Base-by-base conservation (phyloP, 2,329 filamentous ascomycete genomes). In the Sarocladium oryzae region DNA sequence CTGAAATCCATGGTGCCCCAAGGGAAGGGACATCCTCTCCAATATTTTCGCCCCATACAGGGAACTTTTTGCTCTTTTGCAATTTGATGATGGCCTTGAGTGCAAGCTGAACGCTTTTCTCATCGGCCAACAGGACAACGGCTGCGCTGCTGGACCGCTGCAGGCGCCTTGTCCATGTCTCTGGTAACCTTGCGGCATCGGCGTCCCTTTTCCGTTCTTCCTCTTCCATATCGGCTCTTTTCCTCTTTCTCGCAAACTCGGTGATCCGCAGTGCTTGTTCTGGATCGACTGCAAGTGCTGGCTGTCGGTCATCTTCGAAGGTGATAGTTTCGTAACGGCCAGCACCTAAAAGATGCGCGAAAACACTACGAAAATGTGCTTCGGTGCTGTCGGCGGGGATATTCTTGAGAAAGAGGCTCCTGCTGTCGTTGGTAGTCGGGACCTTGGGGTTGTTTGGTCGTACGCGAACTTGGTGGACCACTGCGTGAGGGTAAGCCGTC, bases 361-460 rank as follows among this genome's bases (percentile, higher is more conserved):
- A 95, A 0, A 97, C 71, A 37, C 83, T 76, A 40, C 89, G 84
- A 37, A 97, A 76, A 60, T 91, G 88, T 1, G 75, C 67, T 52
- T 89, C 84, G 4, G 89, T 95, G 53, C 89, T 85, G 63, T 96
- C 91, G 56, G 86, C 76, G 6, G 93, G 93, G 1, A 95, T 72
- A 61, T 99, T 97, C 56, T 91, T 87, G n/a, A 95, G 65, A 69
- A 96, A 99, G 16, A 99, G 77, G 55, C 88, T 90, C 59, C 91
- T 84, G 15, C 81, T 73, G 59, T 92, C 86, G 66, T 87, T 79
- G 51, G 79, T 75, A 7, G 86, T 86, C 13, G 88, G 82, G 36
- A 88, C 78, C 69, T 86, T 89, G 54, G 92, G 90, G 41, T 84
- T 78, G 68, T 97, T 91, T 51, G 82, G 82, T 57, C 89, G 88